A percentile compares a stretch with the other conserved stretches of the same genome.
Evolutionary conservation across 2,329 filamentous ascomycete species (phyloP).

Genomic region (Tympanopsis confertula): DNA sequence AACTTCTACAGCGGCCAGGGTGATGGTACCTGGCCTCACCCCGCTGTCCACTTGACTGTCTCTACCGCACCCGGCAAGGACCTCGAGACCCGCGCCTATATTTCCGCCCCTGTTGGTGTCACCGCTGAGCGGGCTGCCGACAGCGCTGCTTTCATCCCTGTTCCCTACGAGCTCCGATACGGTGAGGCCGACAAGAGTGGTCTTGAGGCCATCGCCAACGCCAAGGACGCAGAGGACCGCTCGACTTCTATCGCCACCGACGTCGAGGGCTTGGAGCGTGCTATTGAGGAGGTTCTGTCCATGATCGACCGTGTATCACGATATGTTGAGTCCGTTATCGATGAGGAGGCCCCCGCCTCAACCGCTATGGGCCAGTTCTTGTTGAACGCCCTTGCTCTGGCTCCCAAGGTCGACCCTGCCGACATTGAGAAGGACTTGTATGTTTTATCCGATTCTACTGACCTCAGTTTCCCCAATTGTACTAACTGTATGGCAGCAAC

Average conservation of each 20-base stretch:
- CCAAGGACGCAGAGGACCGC: slow-evolving; percentile 68
- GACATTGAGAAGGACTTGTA: slow-evolving; percentile 87
- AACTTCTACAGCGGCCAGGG: slow-evolving; percentile 98
- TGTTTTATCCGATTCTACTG: background rate
- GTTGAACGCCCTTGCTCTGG: slow-evolving; percentile 82
- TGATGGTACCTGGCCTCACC: slow-evolving; percentile 92
- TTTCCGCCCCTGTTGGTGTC: slow-evolving; percentile 87
- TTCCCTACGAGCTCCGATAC: slow-evolving; percentile 88
- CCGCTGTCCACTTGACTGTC: slow-evolving; percentile 93
- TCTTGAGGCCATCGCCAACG: slow-evolving; percentile 73
- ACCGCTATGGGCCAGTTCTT: slow-evolving; percentile 89
- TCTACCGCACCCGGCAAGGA: slow-evolving; percentile 79
- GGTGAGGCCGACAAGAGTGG: slow-evolving; percentile 48
- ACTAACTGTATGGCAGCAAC: slow-evolving; percentile 38
- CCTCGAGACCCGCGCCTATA: slow-evolving; percentile 86
- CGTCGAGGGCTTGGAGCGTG: slow-evolving; percentile 77
- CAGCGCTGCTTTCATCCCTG: slow-evolving; percentile 93
- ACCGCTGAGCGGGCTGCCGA: slow-evolving; percentile 90
- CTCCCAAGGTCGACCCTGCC: slow-evolving; percentile 82
- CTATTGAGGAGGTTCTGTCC: slow-evolving; percentile 75
- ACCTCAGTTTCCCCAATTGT: background rate
- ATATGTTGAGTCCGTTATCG: slow-evolving; percentile 86
- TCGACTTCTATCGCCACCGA: slow-evolving; percentile 68
- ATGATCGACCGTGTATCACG: slow-evolving; percentile 84
- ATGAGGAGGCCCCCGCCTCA: slow-evolving; percentile 82